Percentiles rank a stretch among this genome's conserved stretches.
Evolutionary conservation across 257 asterid species (phyloP).

Genomic region (Cynanchum wilfordii): DNA sequence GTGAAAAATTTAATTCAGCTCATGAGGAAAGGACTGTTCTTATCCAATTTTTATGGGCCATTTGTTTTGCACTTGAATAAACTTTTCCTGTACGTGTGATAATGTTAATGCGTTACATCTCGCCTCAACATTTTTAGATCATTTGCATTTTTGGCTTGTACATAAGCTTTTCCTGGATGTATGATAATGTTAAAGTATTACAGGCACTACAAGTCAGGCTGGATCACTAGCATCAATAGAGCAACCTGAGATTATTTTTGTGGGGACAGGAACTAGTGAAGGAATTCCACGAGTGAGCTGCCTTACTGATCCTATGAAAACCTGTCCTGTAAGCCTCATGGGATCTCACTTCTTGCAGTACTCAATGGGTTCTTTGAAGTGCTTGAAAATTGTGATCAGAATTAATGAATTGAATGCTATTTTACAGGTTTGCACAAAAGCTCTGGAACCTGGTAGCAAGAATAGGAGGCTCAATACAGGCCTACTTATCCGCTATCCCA

Average conservation of each 20-base stretch:
- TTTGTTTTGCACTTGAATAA: not conserved
- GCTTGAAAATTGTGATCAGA: not conserved
- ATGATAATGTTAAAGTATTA: slow-evolving; percentile 9
- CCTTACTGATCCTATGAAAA: slow-evolving; percentile 69
- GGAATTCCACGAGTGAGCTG: slow-evolving; percentile 99
- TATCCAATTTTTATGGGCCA: not conserved
- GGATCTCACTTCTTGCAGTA: slow-evolving; percentile 3
- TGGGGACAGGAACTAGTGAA: slow-evolving; percentile 97
- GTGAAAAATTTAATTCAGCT: not conserved
- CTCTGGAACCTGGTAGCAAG: slow-evolving; percentile 66
- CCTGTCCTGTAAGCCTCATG: slow-evolving; percentile 59
- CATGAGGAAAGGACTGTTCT: not conserved
- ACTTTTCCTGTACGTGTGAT: not conserved
- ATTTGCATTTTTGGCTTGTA: not conserved
- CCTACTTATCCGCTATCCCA: slow-evolving; percentile 64
- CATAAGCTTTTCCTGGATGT: not conserved
- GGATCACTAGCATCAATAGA: slow-evolving; percentile 26
- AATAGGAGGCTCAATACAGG: slow-evolving; percentile 93
- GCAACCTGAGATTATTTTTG: slow-evolving; percentile 70
- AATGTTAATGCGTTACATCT: slow-evolving; percentile 23
- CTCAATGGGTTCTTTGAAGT: not conserved
- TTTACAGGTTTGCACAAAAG: slow-evolving; percentile 79
- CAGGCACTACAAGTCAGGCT: slow-evolving; percentile 43
- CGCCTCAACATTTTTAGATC: not conserved
- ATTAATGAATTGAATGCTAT: not conserved